Base-by-base conservation (phyloP, 345 rosid genomes). In the Durio zibethinus region DNA sequence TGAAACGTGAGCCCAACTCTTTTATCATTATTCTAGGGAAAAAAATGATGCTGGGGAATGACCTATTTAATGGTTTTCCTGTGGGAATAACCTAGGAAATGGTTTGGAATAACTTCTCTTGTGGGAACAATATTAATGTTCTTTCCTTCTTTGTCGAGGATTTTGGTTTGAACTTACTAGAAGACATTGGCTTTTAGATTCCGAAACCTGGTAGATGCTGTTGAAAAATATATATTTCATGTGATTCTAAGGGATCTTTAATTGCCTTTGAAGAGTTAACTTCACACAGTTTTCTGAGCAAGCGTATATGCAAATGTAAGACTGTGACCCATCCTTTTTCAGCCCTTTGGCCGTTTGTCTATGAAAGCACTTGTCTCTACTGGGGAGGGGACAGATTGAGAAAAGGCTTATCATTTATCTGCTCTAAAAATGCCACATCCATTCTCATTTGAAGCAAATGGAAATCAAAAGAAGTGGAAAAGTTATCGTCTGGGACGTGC, bases 41-140 rank as follows among this genome's bases (percentile, higher is more conserved):
- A 2, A 8, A 16, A 45, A 40, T 16, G 40, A 33, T 23, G 35
- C 36, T 10, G 15, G 60, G 38, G 67, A 48, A 74, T 78, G 57
- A 68, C 76, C 61, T 78, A 29, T 74, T 40, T 62, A 21, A 16
- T 56, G 71, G 80, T 76, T 76, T 62, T 59, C 60, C 53, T 38
- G 65, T 38, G 65, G 33, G 52, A 62, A 63, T 75, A 47, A n/a
- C 72, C 42, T 8, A 12, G 25, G 53, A 56, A 42, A 27, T 40
- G 21, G 29, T 72, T 72, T 57, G 77, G 77, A 36, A 74, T 74
- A 57, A 42, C 75, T 74, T 59, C 23, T 14, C 6, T 43, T 10
- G 29, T 43, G n/a, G 77, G 67, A 5, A 38, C 56, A 23, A 6
- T 23, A n/a, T n/a, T n/a, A 31, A 27, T 61, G 11, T 72, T 61